Conservation (phyloP, 2,329 filamentous ascomycete genomes). For the Stylonectria norvegica region DNA sequence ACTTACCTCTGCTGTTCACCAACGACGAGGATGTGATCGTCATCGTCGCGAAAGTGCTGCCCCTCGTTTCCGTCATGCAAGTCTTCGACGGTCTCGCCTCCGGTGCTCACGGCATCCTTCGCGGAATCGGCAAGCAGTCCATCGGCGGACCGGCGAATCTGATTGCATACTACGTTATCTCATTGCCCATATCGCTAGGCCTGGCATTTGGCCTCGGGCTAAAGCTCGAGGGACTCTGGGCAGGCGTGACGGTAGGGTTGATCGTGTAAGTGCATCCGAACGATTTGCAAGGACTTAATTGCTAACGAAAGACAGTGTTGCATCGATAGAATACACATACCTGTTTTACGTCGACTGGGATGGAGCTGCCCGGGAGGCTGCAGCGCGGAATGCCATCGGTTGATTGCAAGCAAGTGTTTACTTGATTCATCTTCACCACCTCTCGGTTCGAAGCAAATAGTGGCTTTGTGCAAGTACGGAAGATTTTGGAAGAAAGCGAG, state of each 20-base stretch:
- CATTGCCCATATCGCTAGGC: conserved; percentile 77
- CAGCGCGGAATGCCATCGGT: conserved; percentile 46
- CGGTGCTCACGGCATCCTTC: conserved; percentile 77
- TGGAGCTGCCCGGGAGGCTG: conserved; percentile 50
- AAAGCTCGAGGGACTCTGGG: conserved; percentile 80
- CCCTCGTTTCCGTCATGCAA: conserved; percentile 83
- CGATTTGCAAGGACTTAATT: too few relatives aligned
- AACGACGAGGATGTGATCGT: conserved; percentile 65
- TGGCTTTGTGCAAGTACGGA: too few relatives aligned
- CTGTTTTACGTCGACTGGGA: conserved; percentile 53
- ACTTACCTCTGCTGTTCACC: conserved; percentile 78
- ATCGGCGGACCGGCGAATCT: conserved; percentile 88
- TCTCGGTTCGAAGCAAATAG: too few relatives aligned
- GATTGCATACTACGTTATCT: conserved; percentile 80
- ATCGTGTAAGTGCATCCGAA: conserved; percentile 55
- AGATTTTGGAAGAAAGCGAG: too few relatives aligned
- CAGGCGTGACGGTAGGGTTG: conserved; percentile 71
- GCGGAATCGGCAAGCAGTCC: conserved; percentile 83
- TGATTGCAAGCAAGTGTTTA: conserved; percentile 22
- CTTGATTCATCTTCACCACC: too few relatives aligned
- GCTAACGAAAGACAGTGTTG: too few relatives aligned
- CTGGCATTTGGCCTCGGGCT: conserved; percentile 74
- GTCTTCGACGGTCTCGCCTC: conserved; percentile 79
- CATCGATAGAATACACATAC: conserved; percentile 52
- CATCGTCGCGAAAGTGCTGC: conserved; percentile 67